Conservation (phyloP, 2,329 filamentous ascomycete species). For the Trichoderma koningiopsis region DNA sequence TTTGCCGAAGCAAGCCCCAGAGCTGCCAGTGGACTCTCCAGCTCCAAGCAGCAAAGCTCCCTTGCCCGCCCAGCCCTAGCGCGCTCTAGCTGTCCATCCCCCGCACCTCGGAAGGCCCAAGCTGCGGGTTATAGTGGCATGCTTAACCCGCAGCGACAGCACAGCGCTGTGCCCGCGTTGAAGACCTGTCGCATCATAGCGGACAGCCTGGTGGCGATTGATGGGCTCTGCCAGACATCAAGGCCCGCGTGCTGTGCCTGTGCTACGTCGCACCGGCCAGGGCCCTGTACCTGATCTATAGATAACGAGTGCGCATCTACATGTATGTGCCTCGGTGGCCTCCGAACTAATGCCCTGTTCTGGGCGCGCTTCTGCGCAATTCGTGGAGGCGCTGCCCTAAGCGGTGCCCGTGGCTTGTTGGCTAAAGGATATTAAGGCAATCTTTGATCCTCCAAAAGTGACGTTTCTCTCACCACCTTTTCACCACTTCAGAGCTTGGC, state of each 20-base stretch:
- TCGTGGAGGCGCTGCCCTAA: background rate
- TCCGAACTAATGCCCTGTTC: background rate
- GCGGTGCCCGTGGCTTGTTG: constrained; percentile 2
- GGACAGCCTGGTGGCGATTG: background rate
- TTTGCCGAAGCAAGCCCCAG: background rate
- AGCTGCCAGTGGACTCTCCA: background rate
- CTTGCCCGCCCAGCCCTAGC: background rate
- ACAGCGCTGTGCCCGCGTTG: background rate
- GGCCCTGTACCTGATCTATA: background rate
- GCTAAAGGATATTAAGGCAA: background rate
- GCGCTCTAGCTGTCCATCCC: background rate
- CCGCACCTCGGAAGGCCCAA: constrained; percentile 6
- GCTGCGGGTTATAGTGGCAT: background rate
- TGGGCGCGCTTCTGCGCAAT: background rate
- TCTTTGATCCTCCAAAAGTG: background rate
- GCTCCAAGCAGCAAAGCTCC: background rate
- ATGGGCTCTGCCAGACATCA: background rate
- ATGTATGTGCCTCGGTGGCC: background rate
- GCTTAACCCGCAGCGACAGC: background rate
- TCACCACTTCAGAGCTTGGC: background rate
- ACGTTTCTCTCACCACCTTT: constrained; percentile 1
- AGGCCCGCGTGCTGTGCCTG: background rate
- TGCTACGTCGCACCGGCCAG: background rate
- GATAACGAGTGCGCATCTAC: background rate
- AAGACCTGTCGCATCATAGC: background rate